A percentile compares a stretch with the other conserved stretches of the same genome.
These are phyloP conservation scores for Botryobasidium botryosum DNA, from an alignment of 768 basidiomycete species.

Conservation along the genomic window DNA sequence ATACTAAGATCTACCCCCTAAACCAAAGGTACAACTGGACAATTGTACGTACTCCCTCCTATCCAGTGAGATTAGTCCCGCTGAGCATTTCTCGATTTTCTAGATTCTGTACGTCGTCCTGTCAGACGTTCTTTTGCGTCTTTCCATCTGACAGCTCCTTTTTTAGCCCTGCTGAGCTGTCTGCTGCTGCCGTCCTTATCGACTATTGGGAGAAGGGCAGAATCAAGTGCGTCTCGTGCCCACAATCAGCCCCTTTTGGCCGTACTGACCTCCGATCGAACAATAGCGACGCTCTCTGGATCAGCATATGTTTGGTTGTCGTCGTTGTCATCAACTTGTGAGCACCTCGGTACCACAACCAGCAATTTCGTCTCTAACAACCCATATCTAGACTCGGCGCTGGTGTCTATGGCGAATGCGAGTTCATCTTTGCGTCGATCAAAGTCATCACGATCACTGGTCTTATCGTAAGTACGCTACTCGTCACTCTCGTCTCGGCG, in stretches of 20 bases:
- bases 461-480: conserved; percentile 11
- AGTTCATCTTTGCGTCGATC: conserved; percentile 83
- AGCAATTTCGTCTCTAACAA: too few relatives aligned
- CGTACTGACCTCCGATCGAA: too few relatives aligned
- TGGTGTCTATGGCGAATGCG: conserved; percentile 31
- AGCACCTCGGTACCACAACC: conserved; percentile 27
- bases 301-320: conserved; percentile 57
- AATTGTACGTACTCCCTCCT: conserved; percentile 8
- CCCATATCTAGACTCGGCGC: conserved; percentile 5
- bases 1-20: too few relatives aligned
- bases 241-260: too few relatives aligned
- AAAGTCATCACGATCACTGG: conserved; percentile 46
- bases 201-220: conserved; percentile 41
- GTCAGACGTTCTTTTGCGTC: neutral
- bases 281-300: conserved; percentile 56
- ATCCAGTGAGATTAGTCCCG: neutral
- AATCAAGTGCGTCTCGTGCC: too few relatives aligned
- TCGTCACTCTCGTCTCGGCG: neutral
- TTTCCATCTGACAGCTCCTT: neutral
- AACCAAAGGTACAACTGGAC: conserved; percentile 27
- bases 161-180: conserved; percentile 19
- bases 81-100: conserved; percentile 2
- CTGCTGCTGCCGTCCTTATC: conserved; percentile 41
- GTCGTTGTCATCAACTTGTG: conserved; percentile 60
- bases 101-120: neutral